phyloP scores from a whole-genome alignment of 345 rosid species.

The Mallotus nudiflorus region DNA sequence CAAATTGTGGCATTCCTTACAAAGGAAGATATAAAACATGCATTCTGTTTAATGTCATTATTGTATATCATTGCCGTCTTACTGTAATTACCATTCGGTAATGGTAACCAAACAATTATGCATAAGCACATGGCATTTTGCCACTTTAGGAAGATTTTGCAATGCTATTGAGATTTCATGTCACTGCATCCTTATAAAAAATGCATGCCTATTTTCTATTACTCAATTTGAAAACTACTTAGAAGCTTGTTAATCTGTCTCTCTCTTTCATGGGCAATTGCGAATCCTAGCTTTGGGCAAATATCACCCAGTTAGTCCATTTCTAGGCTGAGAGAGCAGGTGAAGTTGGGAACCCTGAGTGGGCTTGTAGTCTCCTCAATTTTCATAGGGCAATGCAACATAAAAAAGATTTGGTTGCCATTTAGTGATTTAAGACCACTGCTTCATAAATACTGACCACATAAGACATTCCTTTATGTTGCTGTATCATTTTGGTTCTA shows the following conservation, averaged over 20 bases:
- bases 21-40: background rate
- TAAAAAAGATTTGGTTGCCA: background rate
- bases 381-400: background rate
- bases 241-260: too few species aligned
- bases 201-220: too few species aligned
- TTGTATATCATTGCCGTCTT: background rate
- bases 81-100: background rate
- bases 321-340: background rate
- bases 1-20: conserved; percentile 1
- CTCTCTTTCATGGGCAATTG: background rate
- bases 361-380: background rate
- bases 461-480: too few species aligned
- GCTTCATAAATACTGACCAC: too few species aligned
- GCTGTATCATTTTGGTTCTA: too few species aligned
- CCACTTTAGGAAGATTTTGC: too few species aligned
- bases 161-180: too few species aligned
- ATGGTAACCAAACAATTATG: background rate
- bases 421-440: background rate
- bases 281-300: background rate
- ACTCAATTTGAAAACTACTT: too few species aligned
- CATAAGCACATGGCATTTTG: too few species aligned
- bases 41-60: background rate
- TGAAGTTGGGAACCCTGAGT: background rate
- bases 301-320: background rate
- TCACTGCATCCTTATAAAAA: too few species aligned